Conservation (phyloP, 208 protist species). For the Leishmania tropica region DNA sequence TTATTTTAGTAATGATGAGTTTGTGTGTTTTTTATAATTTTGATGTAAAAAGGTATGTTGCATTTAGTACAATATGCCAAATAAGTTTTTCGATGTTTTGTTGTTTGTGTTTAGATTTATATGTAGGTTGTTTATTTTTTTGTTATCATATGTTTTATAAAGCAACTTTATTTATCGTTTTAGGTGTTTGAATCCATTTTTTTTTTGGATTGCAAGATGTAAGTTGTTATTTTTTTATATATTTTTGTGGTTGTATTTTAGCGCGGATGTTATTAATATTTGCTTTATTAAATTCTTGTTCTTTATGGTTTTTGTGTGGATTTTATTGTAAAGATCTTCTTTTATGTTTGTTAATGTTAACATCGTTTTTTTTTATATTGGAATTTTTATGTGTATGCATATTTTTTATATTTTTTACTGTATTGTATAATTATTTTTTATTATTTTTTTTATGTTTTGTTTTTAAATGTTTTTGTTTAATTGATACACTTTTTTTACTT, state of each 20-base stretch:
- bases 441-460: constrained; percentile 82
- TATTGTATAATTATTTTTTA: constrained; percentile 77
- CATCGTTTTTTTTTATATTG: constrained; percentile 80
- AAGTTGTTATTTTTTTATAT: constrained; percentile 81
- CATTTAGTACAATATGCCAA: constrained; percentile 88
- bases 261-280: constrained; percentile 81
- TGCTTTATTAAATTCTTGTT: constrained; percentile 83
- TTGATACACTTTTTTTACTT: constrained; percentile 82
- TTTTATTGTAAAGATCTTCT: constrained; percentile 90
- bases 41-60: constrained; percentile 85
- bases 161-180: constrained; percentile 82
- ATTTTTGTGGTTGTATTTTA: constrained; percentile 83
- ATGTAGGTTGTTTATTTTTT: constrained; percentile 84
- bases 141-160: constrained; percentile 91
- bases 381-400: constrained; percentile 73
- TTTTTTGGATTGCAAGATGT: constrained; percentile 84
- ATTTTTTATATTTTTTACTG: constrained; percentile 70
- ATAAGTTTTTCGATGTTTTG: constrained; percentile 89
- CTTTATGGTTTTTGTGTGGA: constrained; percentile 82
- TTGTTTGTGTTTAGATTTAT: constrained; percentile 80
- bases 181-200: constrained; percentile 85
- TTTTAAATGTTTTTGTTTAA: constrained; percentile 90
- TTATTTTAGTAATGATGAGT: constrained; percentile 82
- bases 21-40: constrained; percentile 88
- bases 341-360: constrained; percentile 70